phyloP scores from a whole-genome alignment of 805 yeast genomes.

The Kluyveromyces siamensis region DNA sequence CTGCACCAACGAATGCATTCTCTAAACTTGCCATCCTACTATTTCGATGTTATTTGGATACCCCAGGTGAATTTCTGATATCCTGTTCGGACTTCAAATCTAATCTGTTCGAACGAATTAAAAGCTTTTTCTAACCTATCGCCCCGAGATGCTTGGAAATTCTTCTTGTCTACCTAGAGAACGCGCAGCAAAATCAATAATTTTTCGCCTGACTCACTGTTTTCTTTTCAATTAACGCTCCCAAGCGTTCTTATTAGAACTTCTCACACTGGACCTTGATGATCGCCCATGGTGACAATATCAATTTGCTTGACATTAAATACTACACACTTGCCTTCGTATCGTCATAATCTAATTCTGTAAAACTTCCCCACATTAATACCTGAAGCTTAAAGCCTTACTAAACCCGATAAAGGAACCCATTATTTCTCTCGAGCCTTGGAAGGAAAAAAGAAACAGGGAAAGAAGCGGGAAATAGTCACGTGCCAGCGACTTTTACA shows the following conservation, averaged over 20 bases:
- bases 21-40: constrained; percentile 46
- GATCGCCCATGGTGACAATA: no score
- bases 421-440: neutral
- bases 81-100: neutral
- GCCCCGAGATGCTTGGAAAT: neutral
- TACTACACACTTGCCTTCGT: neutral
- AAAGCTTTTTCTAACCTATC: neutral
- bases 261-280: no score
- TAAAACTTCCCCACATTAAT: neutral
- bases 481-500: no score
- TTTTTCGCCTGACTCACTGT: no score
- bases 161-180: neutral
- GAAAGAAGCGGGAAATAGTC: no score
- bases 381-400: neutral
- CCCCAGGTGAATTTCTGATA: neutral
- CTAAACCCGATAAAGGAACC: neutral
- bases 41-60: neutral
- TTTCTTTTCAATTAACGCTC: neutral
- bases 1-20: constrained; percentile 73
- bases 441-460: neutral
- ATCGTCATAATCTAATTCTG: neutral
- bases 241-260: no score
- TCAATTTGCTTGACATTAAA: neutral
- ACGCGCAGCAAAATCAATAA: neutral
- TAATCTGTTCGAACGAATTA: neutral